Percentiles rank a stretch among this genome's conserved stretches.
Evolutionary conservation across 176 grass and related monocot genomes (phyloP).

Genomic region (Oryza rufipogon): DNA sequence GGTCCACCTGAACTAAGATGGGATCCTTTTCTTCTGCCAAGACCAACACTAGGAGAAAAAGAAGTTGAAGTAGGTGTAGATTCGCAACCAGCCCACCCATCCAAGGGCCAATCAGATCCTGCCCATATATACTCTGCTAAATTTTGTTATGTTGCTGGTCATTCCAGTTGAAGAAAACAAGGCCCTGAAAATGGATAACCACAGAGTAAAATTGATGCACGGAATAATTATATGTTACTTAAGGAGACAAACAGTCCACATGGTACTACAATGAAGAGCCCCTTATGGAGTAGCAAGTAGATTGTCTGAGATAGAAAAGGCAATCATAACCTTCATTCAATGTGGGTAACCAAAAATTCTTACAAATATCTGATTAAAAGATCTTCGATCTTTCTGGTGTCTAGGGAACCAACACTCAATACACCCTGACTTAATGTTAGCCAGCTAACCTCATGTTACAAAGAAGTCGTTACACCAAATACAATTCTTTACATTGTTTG

Average conservation of each 20-base stretch:
- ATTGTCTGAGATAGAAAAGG: no score
- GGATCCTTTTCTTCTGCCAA: slow-evolving; percentile 63
- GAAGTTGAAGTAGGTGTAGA: slow-evolving; percentile 72
- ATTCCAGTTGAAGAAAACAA: slow-evolving; percentile 89
- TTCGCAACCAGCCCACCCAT: slow-evolving; percentile 85
- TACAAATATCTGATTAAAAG: background rate
- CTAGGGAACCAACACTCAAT: background rate
- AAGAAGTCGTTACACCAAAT: background rate
- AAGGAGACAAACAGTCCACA: slow-evolving; percentile 28
- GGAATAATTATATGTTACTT: slow-evolving; percentile 26
- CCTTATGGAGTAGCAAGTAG: slow-evolving; percentile 21
- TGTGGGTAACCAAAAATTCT: background rate
- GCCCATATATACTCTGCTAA: slow-evolving; percentile 82
- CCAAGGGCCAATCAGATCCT: slow-evolving; percentile 88
- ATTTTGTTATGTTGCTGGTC: slow-evolving; percentile 45
- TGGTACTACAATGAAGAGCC: background rate
- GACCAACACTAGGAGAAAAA: slow-evolving; percentile 68
- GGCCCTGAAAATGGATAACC: slow-evolving; percentile 54
- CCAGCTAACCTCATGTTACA: background rate
- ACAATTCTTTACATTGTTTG: background rate
- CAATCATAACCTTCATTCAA: background rate
- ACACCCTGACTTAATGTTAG: background rate
- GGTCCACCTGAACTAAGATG: slow-evolving; percentile 64
- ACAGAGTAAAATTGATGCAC: slow-evolving; percentile 9
- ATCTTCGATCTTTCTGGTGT: background rate